phyloP scores from a whole-genome alignment of 192 early-diverging fungal genomes.

The Podila verticillata region DNA sequence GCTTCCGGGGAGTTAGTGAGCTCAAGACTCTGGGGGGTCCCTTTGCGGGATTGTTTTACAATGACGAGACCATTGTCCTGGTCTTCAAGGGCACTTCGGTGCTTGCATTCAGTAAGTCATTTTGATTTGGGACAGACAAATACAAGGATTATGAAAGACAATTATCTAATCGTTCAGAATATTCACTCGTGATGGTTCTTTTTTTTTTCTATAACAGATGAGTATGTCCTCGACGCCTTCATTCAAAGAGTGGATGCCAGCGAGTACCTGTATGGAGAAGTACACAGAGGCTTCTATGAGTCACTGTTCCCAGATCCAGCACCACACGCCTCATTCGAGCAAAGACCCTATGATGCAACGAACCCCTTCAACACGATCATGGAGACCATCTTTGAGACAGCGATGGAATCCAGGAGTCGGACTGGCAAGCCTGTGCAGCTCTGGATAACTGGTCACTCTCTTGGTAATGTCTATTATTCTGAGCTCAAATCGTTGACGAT shows the following conservation, averaged over 20 bases:
- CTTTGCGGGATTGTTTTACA: slow-evolving; percentile 59
- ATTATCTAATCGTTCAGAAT: not conserved
- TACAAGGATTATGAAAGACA: too few relatives aligned
- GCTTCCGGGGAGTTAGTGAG: slow-evolving; percentile 57
- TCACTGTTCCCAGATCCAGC: slow-evolving; percentile 51
- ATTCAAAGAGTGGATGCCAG: slow-evolving; percentile 62
- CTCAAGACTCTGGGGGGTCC: slow-evolving; percentile 59
- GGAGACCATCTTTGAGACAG: slow-evolving; percentile 46
- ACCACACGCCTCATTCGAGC: slow-evolving; percentile 7
- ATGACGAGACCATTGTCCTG: slow-evolving; percentile 55
- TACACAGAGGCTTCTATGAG: slow-evolving; percentile 65
- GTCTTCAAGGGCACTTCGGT: slow-evolving; percentile 62
- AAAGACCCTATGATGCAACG: slow-evolving; percentile 27
- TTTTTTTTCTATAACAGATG: slow-evolving; percentile 21
- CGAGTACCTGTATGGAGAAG: slow-evolving; percentile 59
- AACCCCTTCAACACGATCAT: slow-evolving; percentile 58
- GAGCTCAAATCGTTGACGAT: too few relatives aligned
- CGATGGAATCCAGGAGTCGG: slow-evolving; percentile 9
- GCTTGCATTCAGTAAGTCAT: slow-evolving; percentile 52
- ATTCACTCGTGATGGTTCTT: not conserved
- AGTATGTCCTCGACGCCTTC: slow-evolving; percentile 56
- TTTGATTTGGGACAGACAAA: not conserved
- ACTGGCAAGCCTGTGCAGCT: slow-evolving; percentile 50
- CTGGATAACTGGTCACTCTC: slow-evolving; percentile 65
- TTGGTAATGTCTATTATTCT: slow-evolving; percentile 48